Evolutionary conservation across 495 filamentous ascomycete species (phyloP), one percentile per base, ranked within the genome.

Genomic region (Friedmanniomyces endolithicus): DNA sequence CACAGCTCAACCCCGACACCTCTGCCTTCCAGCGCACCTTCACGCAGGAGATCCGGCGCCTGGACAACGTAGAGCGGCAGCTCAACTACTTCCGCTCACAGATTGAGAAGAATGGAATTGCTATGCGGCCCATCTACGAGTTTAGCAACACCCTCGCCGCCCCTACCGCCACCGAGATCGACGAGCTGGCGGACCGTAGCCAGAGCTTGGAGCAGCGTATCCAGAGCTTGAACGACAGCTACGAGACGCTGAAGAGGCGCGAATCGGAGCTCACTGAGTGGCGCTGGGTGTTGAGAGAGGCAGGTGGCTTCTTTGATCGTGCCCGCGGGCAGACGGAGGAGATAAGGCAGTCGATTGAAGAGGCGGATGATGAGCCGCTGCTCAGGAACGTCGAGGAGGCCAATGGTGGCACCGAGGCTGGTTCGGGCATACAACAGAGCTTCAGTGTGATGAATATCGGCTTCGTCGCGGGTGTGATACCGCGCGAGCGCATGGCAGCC

Each of bases 381-480:
- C 60, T 72, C 14, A 67, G 64, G 6, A 68, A 72, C 51, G 82
- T 96, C 55, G 90, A 96, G 68, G 87, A 88, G 66, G 64, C 78
- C 51, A 87, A 87, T 63, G 81, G 83, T 39, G 84, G 90, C 59
- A 74, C 79, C 54, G 79, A 80, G 47, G 87, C 47, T 6, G 44
- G 44, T 6, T 27, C 72, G 25, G 78, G 89, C 65, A 58, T 57
- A 17, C 59, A 62, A 47, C 85, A 86, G 63, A 89, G 88, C 41
- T 90, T 96, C 67, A 87, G 86, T 8, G 86, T 87, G 46, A 94
- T 95, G 87, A 95, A 95, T 68, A 97, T 99, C 63, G 94, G 94
- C n/a, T 97, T 99, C 61, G 92, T 99, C n/a, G 84, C 94, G 50
- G 92, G 92, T 69, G 94, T 97, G 50, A 97, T 99, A 63, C 84